A percentile compares a stretch with the other conserved stretches of the same genome.
These are phyloP conservation scores for Dissophora ornata DNA, from an alignment of 192 early-diverging fungal species.

Conservation along the genomic window DNA sequence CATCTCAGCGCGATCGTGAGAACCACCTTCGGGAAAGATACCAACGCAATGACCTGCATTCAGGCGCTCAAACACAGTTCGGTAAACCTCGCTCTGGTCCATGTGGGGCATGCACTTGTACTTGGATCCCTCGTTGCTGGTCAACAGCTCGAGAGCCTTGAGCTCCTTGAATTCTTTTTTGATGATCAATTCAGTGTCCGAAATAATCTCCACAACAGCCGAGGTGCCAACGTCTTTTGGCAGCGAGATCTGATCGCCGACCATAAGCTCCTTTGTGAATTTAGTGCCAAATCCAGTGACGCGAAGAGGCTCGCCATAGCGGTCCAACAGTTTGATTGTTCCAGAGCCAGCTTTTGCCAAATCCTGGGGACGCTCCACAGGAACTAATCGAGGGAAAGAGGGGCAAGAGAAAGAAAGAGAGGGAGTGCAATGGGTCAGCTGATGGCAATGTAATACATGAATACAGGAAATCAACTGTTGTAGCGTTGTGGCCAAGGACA, in stretches of 20 bases:
- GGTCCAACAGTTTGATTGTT: constrained; percentile 73
- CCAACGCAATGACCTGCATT: constrained; percentile 82
- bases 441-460: no score
- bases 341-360: constrained; percentile 80
- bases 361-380: constrained; percentile 95
- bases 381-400: constrained; percentile 66
- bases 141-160: constrained; percentile 72
- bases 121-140: constrained; percentile 63
- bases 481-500: no score
- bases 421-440: constrained; percentile 44
- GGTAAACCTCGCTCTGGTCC: constrained; percentile 90
- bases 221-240: constrained; percentile 70
- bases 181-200: constrained; percentile 84
- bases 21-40: constrained; percentile 99
- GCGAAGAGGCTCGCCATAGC: constrained; percentile 72
- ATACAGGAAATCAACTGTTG: no score
- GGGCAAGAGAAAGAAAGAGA: constrained; percentile 2
- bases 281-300: constrained; percentile 76
- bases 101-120: constrained; percentile 85
- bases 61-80: constrained; percentile 83
- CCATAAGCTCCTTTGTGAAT: constrained; percentile 75
- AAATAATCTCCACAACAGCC: constrained; percentile 81
- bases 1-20: constrained; percentile 96
- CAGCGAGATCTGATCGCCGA: constrained; percentile 72
- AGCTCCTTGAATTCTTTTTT: constrained; percentile 82